A percentile compares a stretch with the other conserved stretches of the same genome.
Evolutionary conservation across 306 rosid species (phyloP).

Genomic region (Cyamopsis tetragonoloba): DNA sequence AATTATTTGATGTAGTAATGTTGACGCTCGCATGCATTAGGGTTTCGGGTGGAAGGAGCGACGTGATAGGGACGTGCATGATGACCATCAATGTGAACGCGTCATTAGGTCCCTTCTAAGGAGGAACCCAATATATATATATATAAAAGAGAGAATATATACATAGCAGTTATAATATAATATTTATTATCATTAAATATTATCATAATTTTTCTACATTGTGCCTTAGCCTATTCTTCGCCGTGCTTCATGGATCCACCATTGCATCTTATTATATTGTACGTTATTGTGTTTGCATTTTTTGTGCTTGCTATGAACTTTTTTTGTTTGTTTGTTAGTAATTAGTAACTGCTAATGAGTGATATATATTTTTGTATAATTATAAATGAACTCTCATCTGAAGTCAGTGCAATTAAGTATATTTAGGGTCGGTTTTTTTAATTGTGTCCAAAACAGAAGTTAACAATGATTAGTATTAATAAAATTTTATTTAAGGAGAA

Average conservation of each 20-base stretch:
- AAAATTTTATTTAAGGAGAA: no score
- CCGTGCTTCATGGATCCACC: constrained; percentile 74
- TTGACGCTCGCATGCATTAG: constrained; percentile 49
- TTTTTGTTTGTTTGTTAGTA: neutral
- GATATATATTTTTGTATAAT: neutral
- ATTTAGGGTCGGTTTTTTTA: no score
- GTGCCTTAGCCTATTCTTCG: constrained; percentile 48
- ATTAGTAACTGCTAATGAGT: neutral
- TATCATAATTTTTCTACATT: neutral
- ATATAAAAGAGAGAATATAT: neutral
- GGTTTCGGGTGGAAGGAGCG: constrained; percentile 49
- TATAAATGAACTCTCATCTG: no score
- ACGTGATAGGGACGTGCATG: constrained; percentile 90
- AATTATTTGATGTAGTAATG: constrained; percentile 43
- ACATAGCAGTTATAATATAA: neutral
- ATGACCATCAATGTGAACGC: constrained; percentile 34
- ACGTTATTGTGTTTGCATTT: neutral
- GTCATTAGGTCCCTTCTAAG: constrained; percentile 28
- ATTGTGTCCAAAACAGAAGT: no score
- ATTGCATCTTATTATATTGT: constrained; percentile 19
- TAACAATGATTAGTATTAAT: no score
- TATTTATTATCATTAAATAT: neutral
- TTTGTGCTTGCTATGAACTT: neutral
- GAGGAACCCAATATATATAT: constrained; percentile 3
- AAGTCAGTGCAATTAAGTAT: no score